These are phyloP conservation scores for Paraleonurus japonicus DNA, from an alignment of 257 asterid species.

Conservation along the genomic window DNA sequence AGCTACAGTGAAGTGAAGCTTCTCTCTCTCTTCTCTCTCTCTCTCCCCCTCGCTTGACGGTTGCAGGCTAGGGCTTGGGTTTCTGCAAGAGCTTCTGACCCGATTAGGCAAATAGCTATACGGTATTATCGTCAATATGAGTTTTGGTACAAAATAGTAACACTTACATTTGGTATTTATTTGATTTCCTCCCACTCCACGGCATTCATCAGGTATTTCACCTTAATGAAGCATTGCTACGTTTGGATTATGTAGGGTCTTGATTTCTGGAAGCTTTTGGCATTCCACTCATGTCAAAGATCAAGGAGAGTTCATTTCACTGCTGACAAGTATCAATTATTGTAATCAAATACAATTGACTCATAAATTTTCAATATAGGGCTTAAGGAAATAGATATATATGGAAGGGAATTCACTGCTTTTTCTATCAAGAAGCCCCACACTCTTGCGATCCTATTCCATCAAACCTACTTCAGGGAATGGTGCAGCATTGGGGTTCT, in stretches of 20 bases:
- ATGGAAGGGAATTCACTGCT: constrained; percentile 58
- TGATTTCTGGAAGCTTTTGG: not conserved
- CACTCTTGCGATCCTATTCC: constrained; percentile 35
- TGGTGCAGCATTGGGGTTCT: constrained; percentile 35
- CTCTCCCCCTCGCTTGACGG: not conserved
- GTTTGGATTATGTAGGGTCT: constrained; percentile 16
- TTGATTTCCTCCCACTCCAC: not conserved
- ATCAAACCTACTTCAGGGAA: constrained; percentile 32
- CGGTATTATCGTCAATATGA: not conserved
- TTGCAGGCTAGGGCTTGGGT: constrained; percentile 11
- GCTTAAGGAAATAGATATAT: not conserved
- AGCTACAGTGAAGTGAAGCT: not conserved
- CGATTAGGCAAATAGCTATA: not conserved
- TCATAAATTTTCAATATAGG: not conserved
- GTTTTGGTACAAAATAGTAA: not conserved
- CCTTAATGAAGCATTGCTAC: not conserved
- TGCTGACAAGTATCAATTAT: constrained; percentile 2
- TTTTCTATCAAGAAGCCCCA: constrained; percentile 46
- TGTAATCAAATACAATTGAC: not conserved
- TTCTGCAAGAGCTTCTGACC: constrained; percentile 16
- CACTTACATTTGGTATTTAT: not conserved
- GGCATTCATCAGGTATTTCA: not conserved
- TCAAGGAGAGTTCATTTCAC: constrained; percentile 6
- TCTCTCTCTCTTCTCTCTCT: not conserved
- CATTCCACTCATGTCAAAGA: constrained; percentile 9